Conservation (phyloP, 495 filamentous ascomycete genomes). For the Collariella sp. region DNA sequence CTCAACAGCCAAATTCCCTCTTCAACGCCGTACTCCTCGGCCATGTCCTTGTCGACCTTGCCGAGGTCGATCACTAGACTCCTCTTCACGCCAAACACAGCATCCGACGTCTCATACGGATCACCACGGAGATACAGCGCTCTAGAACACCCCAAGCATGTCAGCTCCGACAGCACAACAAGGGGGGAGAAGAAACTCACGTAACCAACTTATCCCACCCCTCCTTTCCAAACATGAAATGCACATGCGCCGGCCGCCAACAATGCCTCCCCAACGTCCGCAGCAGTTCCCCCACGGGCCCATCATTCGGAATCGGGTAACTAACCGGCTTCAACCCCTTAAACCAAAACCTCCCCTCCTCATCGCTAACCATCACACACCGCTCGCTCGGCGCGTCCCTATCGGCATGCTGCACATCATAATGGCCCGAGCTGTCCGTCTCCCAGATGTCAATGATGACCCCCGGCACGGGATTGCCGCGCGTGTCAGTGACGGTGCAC, state of each 20-base stretch:
- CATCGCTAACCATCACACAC: slow-evolving; percentile 64
- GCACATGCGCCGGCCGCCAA: slow-evolving; percentile 80
- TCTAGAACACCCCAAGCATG: slow-evolving; percentile 27
- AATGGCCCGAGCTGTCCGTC: slow-evolving; percentile 76
- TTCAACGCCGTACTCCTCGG: slow-evolving; percentile 55
- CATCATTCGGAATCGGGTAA: slow-evolving; percentile 86
- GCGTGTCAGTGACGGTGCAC: slow-evolving; percentile 63
- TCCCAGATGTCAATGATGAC: slow-evolving; percentile 92
- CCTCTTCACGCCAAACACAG: slow-evolving; percentile 89
- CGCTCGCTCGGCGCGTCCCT: slow-evolving; percentile 67
- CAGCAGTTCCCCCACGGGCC: slow-evolving; percentile 76
- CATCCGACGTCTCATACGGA: slow-evolving; percentile 83
- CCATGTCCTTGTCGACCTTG: slow-evolving; percentile 49
- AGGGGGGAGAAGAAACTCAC: slow-evolving; percentile 40
- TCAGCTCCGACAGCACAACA: background rate
- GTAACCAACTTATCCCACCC: slow-evolving; percentile 81
- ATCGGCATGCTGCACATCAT: slow-evolving; percentile 79
- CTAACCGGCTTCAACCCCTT: slow-evolving; percentile 77
- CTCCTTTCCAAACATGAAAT: slow-evolving; percentile 88
- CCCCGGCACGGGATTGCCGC: slow-evolving; percentile 55
- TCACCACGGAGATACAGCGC: slow-evolving; percentile 78
- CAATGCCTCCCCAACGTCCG: slow-evolving; percentile 62
- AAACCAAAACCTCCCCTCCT: slow-evolving; percentile 76
- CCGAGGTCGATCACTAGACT: slow-evolving; percentile 67
- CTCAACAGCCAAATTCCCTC: slow-evolving; percentile 61